Evolutionary conservation across 139 green algal species (phyloP), one percentile per base, ranked within the genome.

Genomic region (Astrephomene gubernaculifera): DNA sequence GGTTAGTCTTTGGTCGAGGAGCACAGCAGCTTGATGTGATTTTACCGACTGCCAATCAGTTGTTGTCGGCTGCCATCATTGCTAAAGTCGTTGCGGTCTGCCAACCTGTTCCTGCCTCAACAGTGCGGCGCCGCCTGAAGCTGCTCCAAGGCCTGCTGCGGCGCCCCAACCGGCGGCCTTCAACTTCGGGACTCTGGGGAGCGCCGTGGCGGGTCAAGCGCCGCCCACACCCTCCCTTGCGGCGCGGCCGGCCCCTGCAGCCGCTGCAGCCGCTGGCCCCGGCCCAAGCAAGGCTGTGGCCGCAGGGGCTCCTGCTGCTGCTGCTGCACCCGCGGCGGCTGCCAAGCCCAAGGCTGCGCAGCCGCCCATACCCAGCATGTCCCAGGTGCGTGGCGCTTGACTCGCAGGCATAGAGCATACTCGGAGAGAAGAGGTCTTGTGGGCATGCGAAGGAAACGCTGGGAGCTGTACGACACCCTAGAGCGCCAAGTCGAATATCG

Each of bases 301-400:
- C 4, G 41, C 76, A n/a, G 41, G 41, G 1, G 41, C 76, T 35
- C 36, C 60, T 0, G 36, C 75, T 12, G 45, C 36, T 5, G 57
- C 75, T 29, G 41, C 76, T 7, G 29, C 41, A n/a, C 39, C 76
- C n/a, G n/a, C 60, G 6, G 49, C 72, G 8, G 52, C 49, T 53
- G n/a, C 79, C 35, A 78, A 86, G 64, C 65, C 65, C n/a, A 76
- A 86, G 69, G 35, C 79, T 39, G 22, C 65, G 4, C 79, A 84
- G 78, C 78, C 79, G 25, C 79, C 79, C 1, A 43, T 86, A 0
- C 79, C 79, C 0, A 53, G 19, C 27, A 86, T 86, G 79, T 65
- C 79, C 0, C 79, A 86, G 79, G 79, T 86, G 6, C 14, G 75
- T 79, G n/a, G n/a, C n/a, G n/a, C n/a, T n/a, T n/a, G n/a, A n/a